A percentile compares a stretch with the other conserved stretches of the same genome.
Evolutionary conservation across 257 asterid species (phyloP).

Genomic region (Capsicum rhomboideum): DNA sequence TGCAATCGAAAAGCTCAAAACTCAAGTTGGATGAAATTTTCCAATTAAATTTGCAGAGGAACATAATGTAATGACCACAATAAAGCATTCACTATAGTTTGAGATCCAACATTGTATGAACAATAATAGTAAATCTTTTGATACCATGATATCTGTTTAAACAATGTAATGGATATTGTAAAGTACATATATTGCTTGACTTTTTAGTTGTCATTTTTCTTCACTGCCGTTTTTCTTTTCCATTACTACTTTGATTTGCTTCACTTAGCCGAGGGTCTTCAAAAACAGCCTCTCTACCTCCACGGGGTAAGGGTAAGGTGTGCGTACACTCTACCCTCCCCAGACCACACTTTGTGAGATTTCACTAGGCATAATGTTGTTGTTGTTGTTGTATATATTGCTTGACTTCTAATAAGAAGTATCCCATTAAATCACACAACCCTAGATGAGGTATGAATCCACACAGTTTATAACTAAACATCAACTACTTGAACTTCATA

Average conservation of each 20-base stretch:
- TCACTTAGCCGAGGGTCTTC: background rate
- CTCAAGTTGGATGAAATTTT: background rate
- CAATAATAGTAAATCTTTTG: background rate
- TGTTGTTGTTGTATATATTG: no score
- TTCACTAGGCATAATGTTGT: background rate
- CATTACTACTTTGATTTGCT: background rate
- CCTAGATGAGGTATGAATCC: background rate
- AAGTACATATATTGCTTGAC: background rate
- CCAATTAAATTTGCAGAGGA: background rate
- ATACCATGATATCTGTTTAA: background rate
- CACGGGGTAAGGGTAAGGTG: no score
- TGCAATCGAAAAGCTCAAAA: background rate
- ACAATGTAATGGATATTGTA: background rate
- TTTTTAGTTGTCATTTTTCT: background rate
- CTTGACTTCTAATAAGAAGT: background rate
- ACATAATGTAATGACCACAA: background rate
- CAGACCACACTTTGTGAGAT: background rate
- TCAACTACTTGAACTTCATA: background rate
- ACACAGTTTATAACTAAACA: background rate
- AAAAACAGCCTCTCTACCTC: background rate
- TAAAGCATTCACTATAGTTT: background rate
- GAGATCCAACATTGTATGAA: background rate
- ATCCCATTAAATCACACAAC: background rate
- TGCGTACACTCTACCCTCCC: no score
- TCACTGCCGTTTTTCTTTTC: background rate